A percentile compares a stretch with the other conserved stretches of the same genome.
phyloP scores from a whole-genome alignment of 2,329 filamentous ascomycete species.

The Venturia aucupariae region DNA sequence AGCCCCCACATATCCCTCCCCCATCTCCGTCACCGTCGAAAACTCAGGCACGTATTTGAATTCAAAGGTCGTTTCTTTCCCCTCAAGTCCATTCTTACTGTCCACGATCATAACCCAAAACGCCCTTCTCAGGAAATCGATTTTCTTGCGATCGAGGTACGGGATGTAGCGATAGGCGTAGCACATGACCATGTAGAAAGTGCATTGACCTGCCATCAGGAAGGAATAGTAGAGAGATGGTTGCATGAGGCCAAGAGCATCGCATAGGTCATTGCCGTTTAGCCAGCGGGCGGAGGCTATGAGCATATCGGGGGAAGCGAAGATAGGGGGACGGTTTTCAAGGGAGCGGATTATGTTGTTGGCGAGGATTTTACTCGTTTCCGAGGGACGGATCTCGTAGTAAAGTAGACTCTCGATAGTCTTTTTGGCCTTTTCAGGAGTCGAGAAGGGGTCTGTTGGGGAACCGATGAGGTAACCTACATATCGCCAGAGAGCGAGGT shows the following conservation, averaged over 20 bases:
- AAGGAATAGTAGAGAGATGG: conserved; percentile 50
- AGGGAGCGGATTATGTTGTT: conserved; percentile 67
- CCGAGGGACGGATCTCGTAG: conserved; percentile 57
- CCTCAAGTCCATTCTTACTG: conserved; percentile 52
- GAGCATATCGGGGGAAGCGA: conserved; percentile 57
- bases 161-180: conserved; percentile 44
- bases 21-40: conserved; percentile 8
- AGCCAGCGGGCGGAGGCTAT: conserved; percentile 60
- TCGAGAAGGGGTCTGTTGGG: conserved; percentile 50
- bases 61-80: conserved; percentile 54
- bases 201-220: conserved; percentile 55
- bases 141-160: conserved; percentile 42
- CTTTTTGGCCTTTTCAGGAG: conserved; percentile 44
- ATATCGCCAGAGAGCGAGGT: conserved; percentile 67
- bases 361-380: conserved; percentile 54
- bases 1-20: background rate
- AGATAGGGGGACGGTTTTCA: conserved; percentile 56
- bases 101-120: conserved; percentile 55
- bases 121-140: conserved; percentile 40
- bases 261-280: conserved; percentile 55
- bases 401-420: conserved; percentile 60
- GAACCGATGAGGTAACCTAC: conserved; percentile 63
- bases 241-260: conserved; percentile 48
- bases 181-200: conserved; percentile 51
- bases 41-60: conserved; percentile 58